A percentile compares a stretch with the other conserved stretches of the same genome.
Evolutionary conservation across 768 basidiomycete genomes (phyloP).

Genomic region (Russula emetica): DNA sequence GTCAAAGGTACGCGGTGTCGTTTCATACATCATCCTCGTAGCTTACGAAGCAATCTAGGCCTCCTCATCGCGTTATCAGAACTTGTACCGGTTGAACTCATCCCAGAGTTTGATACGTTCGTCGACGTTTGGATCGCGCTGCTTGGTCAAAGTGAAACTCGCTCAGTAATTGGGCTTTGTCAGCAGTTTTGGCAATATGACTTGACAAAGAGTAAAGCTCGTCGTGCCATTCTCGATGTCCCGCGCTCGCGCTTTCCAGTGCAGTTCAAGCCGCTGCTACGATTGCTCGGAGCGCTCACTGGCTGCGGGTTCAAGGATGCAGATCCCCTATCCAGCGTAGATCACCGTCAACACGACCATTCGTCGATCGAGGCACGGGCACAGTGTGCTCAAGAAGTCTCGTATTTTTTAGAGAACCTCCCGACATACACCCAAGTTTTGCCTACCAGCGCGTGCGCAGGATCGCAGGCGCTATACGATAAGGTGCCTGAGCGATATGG

Average conservation of each 20-base stretch:
- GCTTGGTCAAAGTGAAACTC: slow-evolving; percentile 67
- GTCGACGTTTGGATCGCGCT: slow-evolving; percentile 76
- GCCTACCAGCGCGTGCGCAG: slow-evolving; percentile 55
- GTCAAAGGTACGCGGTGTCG: slow-evolving; percentile 60
- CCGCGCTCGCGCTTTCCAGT: slow-evolving; percentile 80
- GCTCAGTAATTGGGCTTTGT: slow-evolving; percentile 63
- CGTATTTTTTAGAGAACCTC: slow-evolving; percentile 68
- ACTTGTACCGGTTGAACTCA: slow-evolving; percentile 67
- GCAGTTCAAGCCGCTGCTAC: slow-evolving; percentile 63
- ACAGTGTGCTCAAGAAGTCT: slow-evolving; percentile 65
- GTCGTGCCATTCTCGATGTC: slow-evolving; percentile 79
- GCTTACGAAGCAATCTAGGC: slow-evolving; percentile 43
- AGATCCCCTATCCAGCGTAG: slow-evolving; percentile 56
- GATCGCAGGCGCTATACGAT: slow-evolving; percentile 70
- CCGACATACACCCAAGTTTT: slow-evolving; percentile 73
- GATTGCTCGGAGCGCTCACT: slow-evolving; percentile 72
- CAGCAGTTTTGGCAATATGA: slow-evolving; percentile 81
- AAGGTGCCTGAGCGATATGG: slow-evolving; percentile 58
- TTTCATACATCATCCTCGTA: background rate
- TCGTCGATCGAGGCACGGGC: slow-evolving; percentile 46
- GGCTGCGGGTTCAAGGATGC: slow-evolving; percentile 73
- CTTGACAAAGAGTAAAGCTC: slow-evolving; percentile 59
- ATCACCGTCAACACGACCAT: slow-evolving; percentile 41
- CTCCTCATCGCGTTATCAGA: slow-evolving; percentile 72
- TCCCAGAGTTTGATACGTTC: slow-evolving; percentile 67